These are phyloP conservation scores for Coemansia sp. DNA, from an alignment of 192 early-diverging fungal species.

Conservation along the genomic window DNA sequence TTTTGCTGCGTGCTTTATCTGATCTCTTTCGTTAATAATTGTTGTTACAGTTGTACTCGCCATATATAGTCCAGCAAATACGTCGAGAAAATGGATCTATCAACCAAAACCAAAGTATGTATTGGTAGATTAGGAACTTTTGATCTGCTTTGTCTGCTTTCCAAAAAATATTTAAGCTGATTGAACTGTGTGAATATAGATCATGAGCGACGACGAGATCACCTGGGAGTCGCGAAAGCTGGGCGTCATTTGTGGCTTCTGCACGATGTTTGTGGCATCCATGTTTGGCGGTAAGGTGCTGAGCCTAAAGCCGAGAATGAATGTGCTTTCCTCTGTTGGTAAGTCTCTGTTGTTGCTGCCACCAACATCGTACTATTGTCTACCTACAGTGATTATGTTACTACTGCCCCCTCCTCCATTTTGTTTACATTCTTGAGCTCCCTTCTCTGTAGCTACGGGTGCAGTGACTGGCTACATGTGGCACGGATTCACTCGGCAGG, in stretches of 20 bases:
- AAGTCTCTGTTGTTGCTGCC: conserved; percentile 15
- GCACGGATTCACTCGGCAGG: conserved; percentile 51
- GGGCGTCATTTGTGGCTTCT: conserved; percentile 38
- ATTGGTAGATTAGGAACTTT: background rate
- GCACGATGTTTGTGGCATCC: conserved; percentile 45
- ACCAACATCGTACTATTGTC: background rate
- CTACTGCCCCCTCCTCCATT: conserved; percentile 3
- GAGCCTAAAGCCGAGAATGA: conserved; percentile 30
- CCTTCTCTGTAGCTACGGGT: conserved; percentile 38
- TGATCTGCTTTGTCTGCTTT: background rate
- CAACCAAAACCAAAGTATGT: conserved; percentile 8
- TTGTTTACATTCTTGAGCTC: background rate
- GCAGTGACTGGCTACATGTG: conserved; percentile 54
- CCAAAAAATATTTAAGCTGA: background rate
- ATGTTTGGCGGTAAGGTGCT: conserved; percentile 45
- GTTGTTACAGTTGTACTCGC: background rate
- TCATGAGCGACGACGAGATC: conserved; percentile 47
- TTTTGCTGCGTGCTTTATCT: background rate
- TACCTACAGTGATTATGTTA: background rate
- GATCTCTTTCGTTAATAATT: background rate
- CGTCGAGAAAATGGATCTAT: background rate
- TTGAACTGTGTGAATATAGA: conserved; percentile 21
- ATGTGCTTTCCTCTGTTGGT: conserved; percentile 38
- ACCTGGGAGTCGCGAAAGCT: conserved; percentile 53
- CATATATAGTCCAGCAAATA: background rate